phyloP scores from a whole-genome alignment of 2,329 filamentous ascomycete genomes.

The Colletotrichum cuscutae region DNA sequence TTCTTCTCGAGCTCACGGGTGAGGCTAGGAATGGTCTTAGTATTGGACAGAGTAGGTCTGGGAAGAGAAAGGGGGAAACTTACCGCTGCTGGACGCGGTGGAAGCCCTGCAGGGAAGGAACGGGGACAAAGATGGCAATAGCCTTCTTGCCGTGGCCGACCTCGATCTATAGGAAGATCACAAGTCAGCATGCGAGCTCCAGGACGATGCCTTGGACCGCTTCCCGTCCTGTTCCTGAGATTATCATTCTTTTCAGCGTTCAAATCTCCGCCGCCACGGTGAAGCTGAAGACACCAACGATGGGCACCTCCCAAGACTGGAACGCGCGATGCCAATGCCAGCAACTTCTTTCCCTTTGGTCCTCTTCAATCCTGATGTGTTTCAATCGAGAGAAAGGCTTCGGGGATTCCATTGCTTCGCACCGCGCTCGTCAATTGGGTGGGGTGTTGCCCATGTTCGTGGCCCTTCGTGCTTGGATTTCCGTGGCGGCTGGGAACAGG shows the following conservation, averaged over 20 bases:
- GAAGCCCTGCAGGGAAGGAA: slow-evolving; percentile 97
- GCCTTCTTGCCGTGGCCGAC: slow-evolving; percentile 99
- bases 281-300: not conserved
- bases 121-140: slow-evolving; percentile 99
- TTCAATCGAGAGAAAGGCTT: slow-evolving; percentile 15
- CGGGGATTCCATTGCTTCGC: not conserved
- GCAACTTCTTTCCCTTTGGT: not conserved
- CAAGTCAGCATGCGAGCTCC: slow-evolving; percentile 83
- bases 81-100: slow-evolving; percentile 99
- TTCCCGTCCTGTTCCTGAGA: slow-evolving; percentile 76
- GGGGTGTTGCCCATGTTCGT: not conserved
- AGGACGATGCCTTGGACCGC: slow-evolving; percentile 77
- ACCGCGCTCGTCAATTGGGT: not conserved
- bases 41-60: not conserved
- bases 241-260: slow-evolving; percentile 37
- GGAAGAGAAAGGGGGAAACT: slow-evolving; percentile 48
- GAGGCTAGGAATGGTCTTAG: slow-evolving; percentile 70
- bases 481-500: slow-evolving; percentile 34
- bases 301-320: not conserved
- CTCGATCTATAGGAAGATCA: slow-evolving; percentile 86
- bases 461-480: too few species aligned
- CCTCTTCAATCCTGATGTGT: slow-evolving; percentile 17
- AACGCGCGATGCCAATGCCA: not conserved
- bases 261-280: slow-evolving; percentile 38
- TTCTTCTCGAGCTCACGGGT: slow-evolving; percentile 99